Evolutionary conservation across 2,329 filamentous ascomycete species (phyloP).

Genomic region (Polychaeton citri): DNA sequence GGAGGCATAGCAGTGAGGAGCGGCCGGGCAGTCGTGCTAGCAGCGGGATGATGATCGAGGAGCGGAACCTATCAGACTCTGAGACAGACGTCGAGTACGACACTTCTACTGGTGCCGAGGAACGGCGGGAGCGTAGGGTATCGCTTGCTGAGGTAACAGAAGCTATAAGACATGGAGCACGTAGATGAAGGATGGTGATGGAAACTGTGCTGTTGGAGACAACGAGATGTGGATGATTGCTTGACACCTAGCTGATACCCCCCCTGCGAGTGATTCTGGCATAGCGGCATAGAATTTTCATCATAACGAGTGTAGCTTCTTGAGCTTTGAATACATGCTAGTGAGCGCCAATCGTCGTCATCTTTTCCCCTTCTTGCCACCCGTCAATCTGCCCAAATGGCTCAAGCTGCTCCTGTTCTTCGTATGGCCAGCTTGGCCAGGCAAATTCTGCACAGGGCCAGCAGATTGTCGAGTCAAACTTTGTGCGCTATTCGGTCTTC

Average conservation of each 20-base stretch:
- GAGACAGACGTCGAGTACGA: constrained; percentile 20
- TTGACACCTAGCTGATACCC: too few relatives aligned
- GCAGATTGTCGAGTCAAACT: constrained; percentile 2
- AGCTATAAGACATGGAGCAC: not conserved
- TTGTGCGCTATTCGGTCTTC: constrained; percentile 2
- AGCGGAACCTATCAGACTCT: constrained; percentile 23
- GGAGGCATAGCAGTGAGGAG: constrained; percentile 13
- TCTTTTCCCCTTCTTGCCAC: constrained; percentile 11
- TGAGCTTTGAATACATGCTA: too few relatives aligned
- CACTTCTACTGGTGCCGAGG: not conserved
- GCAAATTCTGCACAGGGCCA: not conserved
- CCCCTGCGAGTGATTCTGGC: too few relatives aligned
- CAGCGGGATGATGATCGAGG: constrained; percentile 28
- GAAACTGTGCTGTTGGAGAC: too few relatives aligned
- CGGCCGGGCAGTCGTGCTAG: constrained; percentile 20
- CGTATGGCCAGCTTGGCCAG: constrained; percentile 8
- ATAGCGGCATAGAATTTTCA: too few relatives aligned
- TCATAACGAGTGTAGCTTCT: too few relatives aligned
- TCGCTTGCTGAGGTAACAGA: not conserved
- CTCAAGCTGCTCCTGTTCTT: constrained; percentile 28
- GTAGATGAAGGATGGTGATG: too few relatives aligned
- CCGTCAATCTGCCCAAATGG: constrained; percentile 31
- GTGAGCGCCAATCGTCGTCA: too few relatives aligned
- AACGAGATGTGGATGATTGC: too few relatives aligned
- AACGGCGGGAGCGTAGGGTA: not conserved